Conservation (phyloP, 352 stramenopile genomes). For the Detonula confervacea region DNA sequence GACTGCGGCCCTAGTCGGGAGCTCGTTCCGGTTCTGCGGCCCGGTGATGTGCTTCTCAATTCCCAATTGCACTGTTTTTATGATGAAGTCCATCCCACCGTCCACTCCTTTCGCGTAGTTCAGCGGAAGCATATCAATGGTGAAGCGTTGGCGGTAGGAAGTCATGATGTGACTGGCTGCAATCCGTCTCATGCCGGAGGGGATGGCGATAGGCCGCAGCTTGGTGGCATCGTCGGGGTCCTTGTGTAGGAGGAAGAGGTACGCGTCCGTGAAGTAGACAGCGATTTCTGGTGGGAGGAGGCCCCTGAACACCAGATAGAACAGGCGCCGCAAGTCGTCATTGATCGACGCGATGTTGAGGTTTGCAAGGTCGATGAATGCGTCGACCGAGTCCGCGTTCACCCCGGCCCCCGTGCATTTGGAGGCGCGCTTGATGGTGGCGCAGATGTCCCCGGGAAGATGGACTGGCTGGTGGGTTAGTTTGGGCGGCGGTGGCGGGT, state of each 20-base stretch:
- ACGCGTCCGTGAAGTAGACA: constrained; percentile 28
- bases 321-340: constrained; percentile 2
- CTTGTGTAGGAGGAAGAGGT: constrained; percentile 47
- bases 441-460: constrained; percentile 32
- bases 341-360: constrained; percentile 14
- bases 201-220: constrained; percentile 41
- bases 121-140: constrained; percentile 10
- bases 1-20: constrained; percentile 8
- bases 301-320: constrained; percentile 9
- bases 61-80: constrained; percentile 12
- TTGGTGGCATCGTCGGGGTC: constrained; percentile 24
- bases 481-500: background rate
- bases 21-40: background rate
- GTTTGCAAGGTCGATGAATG: constrained; percentile 24
- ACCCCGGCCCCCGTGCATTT: constrained; percentile 21
- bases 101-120: constrained; percentile 38
- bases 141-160: background rate
- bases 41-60: constrained; percentile 34
- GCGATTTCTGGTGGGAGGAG: background rate
- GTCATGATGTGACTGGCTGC: constrained; percentile 2
- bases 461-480: background rate
- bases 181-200: constrained; percentile 32
- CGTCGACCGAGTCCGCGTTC: constrained; percentile 26
- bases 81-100: constrained; percentile 35
- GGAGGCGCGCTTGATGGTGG: constrained; percentile 1